Conservation (phyloP, 176 grass and related monocot genomes). For the Pontederia crassipes region DNA sequence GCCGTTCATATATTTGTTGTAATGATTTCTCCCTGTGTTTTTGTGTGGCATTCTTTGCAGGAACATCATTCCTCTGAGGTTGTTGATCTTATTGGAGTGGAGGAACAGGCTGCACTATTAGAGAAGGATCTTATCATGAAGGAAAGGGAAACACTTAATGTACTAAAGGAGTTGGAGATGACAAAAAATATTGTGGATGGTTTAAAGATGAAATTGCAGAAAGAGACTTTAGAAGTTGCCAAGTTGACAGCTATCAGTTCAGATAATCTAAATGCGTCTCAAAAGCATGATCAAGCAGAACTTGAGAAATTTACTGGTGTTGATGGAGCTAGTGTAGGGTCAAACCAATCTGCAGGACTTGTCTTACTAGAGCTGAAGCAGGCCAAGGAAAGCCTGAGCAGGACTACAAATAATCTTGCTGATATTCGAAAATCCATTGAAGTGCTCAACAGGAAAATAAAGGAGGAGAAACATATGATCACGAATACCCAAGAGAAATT, state of each 20-base stretch:
- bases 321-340: neutral
- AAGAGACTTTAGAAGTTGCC: conserved; percentile 19
- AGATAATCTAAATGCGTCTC: conserved; percentile 4
- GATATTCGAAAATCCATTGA: conserved; percentile 38
- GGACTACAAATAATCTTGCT: conserved; percentile 45
- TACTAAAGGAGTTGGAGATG: conserved; percentile 70
- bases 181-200: conserved; percentile 60
- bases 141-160: conserved; percentile 71
- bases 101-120: conserved; percentile 48
- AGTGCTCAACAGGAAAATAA: conserved; percentile 38
- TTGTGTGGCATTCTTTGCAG: conserved; percentile 21
- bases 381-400: conserved; percentile 39
- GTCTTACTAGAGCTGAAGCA: conserved; percentile 39
- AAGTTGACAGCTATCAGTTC: neutral
- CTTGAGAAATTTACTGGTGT: neutral
- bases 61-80: conserved; percentile 30
- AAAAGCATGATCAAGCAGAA: conserved; percentile 30
- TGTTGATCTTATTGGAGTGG: conserved; percentile 12
- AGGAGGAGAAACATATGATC: conserved; percentile 43
- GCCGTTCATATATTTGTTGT: neutral
- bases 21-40: neutral
- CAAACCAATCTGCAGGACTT: conserved; percentile 11
- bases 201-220: conserved; percentile 63
- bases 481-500: conserved; percentile 45
- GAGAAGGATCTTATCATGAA: conserved; percentile 69